Evolutionary conservation across 208 protist genomes (phyloP).

Genomic region (Wallacemonas sp.): DNA sequence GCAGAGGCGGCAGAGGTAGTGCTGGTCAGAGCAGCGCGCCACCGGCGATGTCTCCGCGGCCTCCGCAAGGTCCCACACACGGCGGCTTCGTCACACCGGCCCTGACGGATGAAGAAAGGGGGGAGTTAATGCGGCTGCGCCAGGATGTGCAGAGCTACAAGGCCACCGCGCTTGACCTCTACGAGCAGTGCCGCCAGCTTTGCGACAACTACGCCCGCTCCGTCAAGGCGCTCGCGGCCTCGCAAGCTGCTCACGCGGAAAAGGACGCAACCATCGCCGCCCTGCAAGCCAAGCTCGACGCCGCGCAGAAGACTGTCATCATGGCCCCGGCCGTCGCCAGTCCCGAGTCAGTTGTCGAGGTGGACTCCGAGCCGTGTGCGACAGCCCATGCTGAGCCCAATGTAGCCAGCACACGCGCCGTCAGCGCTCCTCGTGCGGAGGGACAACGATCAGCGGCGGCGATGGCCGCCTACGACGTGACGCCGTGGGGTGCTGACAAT

Average conservation of each 20-base stretch:
- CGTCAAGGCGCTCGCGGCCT: conserved; percentile 44
- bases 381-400: too few relatives aligned
- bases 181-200: conserved; percentile 52
- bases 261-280: conserved; percentile 26
- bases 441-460: too few relatives aligned
- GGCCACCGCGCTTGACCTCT: conserved; percentile 40
- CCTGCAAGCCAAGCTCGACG: conserved; percentile 21
- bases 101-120: neutral
- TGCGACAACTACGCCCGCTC: conserved; percentile 62
- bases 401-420: too few relatives aligned
- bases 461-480: neutral
- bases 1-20: neutral
- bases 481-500: conserved; percentile 8
- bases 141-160: conserved; percentile 44
- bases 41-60: neutral
- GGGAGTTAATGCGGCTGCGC: conserved; percentile 18
- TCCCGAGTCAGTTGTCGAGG: too few relatives aligned
- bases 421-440: too few relatives aligned
- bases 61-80: neutral
- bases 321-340: neutral
- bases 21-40: neutral
- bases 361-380: too few relatives aligned
- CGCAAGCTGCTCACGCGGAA: conserved; percentile 17
- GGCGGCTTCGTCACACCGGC: neutral
- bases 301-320: neutral